Evolutionary conservation across 495 filamentous ascomycete species (phyloP).

Genomic region (Chaetomidium leptoderma): DNA sequence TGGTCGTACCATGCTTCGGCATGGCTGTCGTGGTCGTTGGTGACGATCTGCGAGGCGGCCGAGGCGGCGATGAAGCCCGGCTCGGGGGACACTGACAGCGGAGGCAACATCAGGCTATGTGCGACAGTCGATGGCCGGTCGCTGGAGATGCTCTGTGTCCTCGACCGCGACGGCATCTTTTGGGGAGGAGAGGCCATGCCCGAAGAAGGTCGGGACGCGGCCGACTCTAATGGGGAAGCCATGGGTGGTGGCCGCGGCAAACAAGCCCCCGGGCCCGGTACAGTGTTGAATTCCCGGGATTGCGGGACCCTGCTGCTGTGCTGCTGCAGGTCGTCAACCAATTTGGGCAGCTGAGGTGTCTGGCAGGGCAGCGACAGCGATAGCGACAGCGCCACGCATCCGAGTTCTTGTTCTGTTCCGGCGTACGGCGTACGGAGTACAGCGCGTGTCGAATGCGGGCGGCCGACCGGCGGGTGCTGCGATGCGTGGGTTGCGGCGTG

Average conservation of each 20-base stretch:
- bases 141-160: constrained; percentile 53
- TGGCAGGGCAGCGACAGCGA: constrained; percentile 6
- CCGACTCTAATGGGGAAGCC: constrained; percentile 32
- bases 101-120: constrained; percentile 55
- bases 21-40: constrained; percentile 75
- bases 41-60: constrained; percentile 88
- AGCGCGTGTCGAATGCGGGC: constrained; percentile 9
- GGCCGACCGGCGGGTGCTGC: constrained; percentile 3
- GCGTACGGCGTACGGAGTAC: background rate
- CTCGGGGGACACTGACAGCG: constrained; percentile 64
- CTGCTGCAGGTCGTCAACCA: constrained; percentile 18
- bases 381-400: constrained; percentile 12
- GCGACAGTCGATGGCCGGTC: constrained; percentile 49
- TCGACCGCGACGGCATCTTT: constrained; percentile 36
- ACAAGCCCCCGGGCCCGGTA: constrained; percentile 7
- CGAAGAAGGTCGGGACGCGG: constrained; percentile 41
- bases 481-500: background rate
- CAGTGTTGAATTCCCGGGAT: constrained; percentile 8
- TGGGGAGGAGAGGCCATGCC: constrained; percentile 36
- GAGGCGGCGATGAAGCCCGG: constrained; percentile 85
- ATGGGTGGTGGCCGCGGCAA: constrained; percentile 18
- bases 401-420: constrained; percentile 9
- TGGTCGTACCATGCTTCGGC: constrained; percentile 61
- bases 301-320: constrained; percentile 22
- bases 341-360: constrained; percentile 5